These are phyloP conservation scores for Colletotrichum lini DNA, from an alignment of 2,329 filamentous ascomycete genomes.

Conservation along the genomic window DNA sequence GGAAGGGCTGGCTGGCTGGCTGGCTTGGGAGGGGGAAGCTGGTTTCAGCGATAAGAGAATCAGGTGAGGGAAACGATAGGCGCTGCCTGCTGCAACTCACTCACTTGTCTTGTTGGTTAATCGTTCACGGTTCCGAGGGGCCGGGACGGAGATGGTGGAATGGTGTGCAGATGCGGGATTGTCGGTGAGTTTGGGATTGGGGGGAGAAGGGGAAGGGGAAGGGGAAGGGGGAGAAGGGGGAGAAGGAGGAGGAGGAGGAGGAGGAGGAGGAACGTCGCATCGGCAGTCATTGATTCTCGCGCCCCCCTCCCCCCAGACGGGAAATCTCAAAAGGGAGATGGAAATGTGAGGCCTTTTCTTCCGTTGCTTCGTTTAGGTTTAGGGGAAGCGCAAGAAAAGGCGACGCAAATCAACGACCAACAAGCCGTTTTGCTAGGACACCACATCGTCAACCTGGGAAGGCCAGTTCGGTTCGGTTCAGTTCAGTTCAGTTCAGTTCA, in stretches of 20 bases:
- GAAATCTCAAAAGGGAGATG: neutral
- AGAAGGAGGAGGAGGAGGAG: neutral
- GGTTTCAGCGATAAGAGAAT: slow-evolving; percentile 28
- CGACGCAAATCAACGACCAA: neutral
- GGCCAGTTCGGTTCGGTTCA: no score
- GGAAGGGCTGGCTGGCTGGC: neutral
- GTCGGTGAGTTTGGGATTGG: slow-evolving; percentile 41
- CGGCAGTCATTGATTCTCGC: slow-evolving; percentile 15
- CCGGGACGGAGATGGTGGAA: slow-evolving; percentile 12
- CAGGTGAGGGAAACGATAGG: slow-evolving; percentile 1
- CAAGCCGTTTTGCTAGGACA: slow-evolving; percentile 20
- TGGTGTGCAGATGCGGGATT: slow-evolving; percentile 27
- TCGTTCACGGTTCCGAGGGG: slow-evolving; percentile 4
- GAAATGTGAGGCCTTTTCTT: slow-evolving; percentile 1
- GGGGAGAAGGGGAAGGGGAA: neutral
- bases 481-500: no score
- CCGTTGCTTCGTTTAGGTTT: neutral
- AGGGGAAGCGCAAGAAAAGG: neutral
- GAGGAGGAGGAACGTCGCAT: slow-evolving; percentile 8
- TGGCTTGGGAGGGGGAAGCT: neutral
- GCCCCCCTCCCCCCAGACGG: neutral
- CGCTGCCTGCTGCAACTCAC: no score
- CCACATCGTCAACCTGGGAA: neutral
- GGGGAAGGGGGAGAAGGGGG: neutral
- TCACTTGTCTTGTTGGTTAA: no score